Base-by-base conservation (phyloP, 345 rosid genomes). In the Stellera chamaejasme region DNA sequence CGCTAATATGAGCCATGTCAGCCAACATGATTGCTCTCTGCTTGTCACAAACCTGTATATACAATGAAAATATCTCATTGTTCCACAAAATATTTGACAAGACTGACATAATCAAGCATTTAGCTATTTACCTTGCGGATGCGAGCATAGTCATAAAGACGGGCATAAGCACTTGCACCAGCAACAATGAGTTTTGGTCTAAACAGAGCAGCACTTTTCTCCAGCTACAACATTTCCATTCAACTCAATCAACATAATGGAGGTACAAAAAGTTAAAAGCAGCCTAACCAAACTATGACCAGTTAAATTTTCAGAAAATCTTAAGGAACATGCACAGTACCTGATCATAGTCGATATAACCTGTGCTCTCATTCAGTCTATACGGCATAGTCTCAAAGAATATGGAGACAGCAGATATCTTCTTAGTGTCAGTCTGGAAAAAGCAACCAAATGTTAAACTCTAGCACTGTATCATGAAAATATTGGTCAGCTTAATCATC, bases 111-210 rank as follows among this genome's bases (percentile, higher is more conserved):
- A 14, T 56, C 36, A 60, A 61, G 61, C 56, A 27, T 16, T 69
- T 62, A 27, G 14, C 13, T 61, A 32, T 43, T 68, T 71, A 91
- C 98, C 92, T 88, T 83, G 27, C 95, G 88, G 10, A 91, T 91
- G 11, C 73, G 82, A n/a, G 90, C 96, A 75, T 91, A 91, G 54
- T 88, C 96, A 72, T 88, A 91, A 36, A 88, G 81, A 43, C 95
- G 95, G 52, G 98, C 95, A 79, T 91, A 91, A 49, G 98, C 98
- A 68, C 98, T 88, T 55, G 98, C 98, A 59, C 98, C 96, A 48
- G 98, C 98, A 53, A 91, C 95, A 55, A 91, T 80, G 62, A 91
- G 88, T 65, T 91, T 91, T 56, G 98, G 98, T 70, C 98, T 80
- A 74, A 85, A 91, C 60, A 91, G 92, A 51, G 74, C 55, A 0